Conservation (phyloP, 148 eudicot genomes). For the Polygonum aviculare region DNA sequence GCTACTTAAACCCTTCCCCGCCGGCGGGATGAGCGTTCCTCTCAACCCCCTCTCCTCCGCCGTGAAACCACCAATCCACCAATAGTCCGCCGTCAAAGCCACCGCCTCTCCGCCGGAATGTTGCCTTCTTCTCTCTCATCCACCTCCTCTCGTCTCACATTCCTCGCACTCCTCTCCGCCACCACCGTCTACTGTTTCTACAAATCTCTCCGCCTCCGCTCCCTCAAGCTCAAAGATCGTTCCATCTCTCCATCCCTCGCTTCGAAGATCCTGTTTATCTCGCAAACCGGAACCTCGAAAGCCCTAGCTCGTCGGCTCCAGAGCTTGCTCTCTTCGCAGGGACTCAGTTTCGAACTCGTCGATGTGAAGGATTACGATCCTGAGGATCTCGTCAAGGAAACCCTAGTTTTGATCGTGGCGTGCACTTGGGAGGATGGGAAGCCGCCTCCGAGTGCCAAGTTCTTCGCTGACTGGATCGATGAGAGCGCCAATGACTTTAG, state of each 20-base stretch:
- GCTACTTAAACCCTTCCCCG: constrained; percentile 10
- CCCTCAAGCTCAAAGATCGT: constrained; percentile 13
- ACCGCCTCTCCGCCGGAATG: not conserved
- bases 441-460: constrained; percentile 52
- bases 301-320: constrained; percentile 75
- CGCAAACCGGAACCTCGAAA: constrained; percentile 72
- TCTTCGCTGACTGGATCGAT: constrained; percentile 65
- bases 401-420: constrained; percentile 49
- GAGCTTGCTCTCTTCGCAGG: constrained; percentile 27
- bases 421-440: constrained; percentile 86
- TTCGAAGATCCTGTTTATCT: constrained; percentile 57
- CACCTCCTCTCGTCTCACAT: constrained; percentile 41
- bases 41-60: not conserved
- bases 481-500: constrained; percentile 88
- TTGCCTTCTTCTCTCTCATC: constrained; percentile 18
- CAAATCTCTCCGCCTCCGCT: constrained; percentile 58
- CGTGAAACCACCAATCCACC: not conserved
- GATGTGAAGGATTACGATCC: constrained; percentile 72
- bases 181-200: constrained; percentile 71
- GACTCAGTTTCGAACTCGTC: constrained; percentile 46
- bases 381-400: constrained; percentile 65
- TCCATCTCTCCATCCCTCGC: constrained; percentile 20
- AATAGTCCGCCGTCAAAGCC: not conserved
- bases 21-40: not conserved
- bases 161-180: constrained; percentile 78